phyloP scores from a whole-genome alignment of 495 filamentous ascomycete genomes.

The Hyaloscypha hepaticicola region DNA sequence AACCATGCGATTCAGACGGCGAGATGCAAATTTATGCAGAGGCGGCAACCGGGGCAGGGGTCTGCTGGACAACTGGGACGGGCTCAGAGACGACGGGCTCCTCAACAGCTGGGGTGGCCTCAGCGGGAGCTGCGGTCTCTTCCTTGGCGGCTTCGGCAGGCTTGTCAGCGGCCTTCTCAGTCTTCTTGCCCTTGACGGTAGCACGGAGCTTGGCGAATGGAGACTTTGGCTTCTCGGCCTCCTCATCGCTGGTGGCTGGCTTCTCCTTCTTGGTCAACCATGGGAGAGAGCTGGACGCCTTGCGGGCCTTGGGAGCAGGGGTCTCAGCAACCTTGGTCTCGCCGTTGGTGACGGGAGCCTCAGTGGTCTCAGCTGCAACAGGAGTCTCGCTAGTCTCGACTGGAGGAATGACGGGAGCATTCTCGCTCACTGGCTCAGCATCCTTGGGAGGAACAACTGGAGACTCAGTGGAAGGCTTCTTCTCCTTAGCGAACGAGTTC shows the following conservation, averaged over 20 bases:
- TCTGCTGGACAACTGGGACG: conserved; percentile 22
- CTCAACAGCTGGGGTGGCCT: conserved; percentile 18
- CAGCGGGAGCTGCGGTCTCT: conserved; percentile 49
- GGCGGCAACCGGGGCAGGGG: conserved; percentile 30
- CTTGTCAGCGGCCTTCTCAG: conserved; percentile 41
- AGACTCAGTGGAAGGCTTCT: conserved; percentile 47
- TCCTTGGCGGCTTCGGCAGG: conserved; percentile 43
- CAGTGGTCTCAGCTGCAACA: conserved; percentile 40
- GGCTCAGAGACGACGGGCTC: conserved; percentile 31
- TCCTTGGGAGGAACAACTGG: conserved; percentile 36
- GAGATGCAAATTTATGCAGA: conserved; percentile 27
- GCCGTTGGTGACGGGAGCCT: conserved; percentile 36
- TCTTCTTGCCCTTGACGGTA: conserved; percentile 51
- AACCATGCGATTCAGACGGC: conserved; percentile 22
- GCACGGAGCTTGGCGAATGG: conserved; percentile 58
- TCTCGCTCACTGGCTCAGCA: conserved; percentile 47
- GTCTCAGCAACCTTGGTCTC: conserved; percentile 47
- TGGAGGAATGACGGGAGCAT: conserved; percentile 55
- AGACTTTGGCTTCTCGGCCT: conserved; percentile 52
- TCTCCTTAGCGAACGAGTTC: conserved; percentile 47
- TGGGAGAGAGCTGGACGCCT: conserved; percentile 56
- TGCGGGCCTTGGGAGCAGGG: conserved; percentile 45
- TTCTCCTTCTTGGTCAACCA: conserved; percentile 56
- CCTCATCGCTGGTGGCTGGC: conserved; percentile 40
- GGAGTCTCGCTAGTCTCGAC: conserved; percentile 56